These are phyloP conservation scores for Polyporus tsugae DNA, from an alignment of 1,284 basidiomycete genomes.

Conservation along the genomic window DNA sequence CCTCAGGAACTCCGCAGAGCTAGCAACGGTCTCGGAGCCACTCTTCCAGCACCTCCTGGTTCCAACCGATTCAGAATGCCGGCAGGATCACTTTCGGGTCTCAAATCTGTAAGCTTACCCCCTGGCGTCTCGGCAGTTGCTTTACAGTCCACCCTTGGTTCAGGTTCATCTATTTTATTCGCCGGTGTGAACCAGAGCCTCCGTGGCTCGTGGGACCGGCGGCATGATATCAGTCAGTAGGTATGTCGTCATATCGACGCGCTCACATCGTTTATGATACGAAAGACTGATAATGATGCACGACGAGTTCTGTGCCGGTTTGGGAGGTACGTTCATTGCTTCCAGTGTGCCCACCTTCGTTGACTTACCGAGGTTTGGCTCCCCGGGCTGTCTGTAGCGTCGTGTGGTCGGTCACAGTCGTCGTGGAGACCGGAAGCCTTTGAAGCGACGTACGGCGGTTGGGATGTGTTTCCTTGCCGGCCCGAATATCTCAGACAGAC, in stretches of 20 bases:
- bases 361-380: neutral
- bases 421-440: neutral
- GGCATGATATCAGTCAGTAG: neutral
- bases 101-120: neutral
- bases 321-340: neutral
- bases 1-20: neutral
- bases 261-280: conserved; percentile 1
- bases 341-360: neutral
- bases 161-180: neutral
- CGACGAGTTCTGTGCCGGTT: neutral
- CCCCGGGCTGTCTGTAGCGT: neutral
- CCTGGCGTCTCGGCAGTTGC: neutral
- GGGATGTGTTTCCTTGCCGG: neutral
- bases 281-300: conserved; percentile 10
- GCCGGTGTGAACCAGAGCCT: neutral
- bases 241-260: conserved; percentile 1
- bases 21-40: neutral
- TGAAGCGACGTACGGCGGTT: neutral
- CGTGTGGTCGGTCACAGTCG: neutral
- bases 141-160: neutral
- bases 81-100: neutral
- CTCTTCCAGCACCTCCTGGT: neutral
- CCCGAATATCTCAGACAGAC: neutral
- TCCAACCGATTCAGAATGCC: neutral
- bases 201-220: neutral